Conservation (phyloP, 2,329 filamentous ascomycete genomes). For the Xylariaceae sp. region DNA sequence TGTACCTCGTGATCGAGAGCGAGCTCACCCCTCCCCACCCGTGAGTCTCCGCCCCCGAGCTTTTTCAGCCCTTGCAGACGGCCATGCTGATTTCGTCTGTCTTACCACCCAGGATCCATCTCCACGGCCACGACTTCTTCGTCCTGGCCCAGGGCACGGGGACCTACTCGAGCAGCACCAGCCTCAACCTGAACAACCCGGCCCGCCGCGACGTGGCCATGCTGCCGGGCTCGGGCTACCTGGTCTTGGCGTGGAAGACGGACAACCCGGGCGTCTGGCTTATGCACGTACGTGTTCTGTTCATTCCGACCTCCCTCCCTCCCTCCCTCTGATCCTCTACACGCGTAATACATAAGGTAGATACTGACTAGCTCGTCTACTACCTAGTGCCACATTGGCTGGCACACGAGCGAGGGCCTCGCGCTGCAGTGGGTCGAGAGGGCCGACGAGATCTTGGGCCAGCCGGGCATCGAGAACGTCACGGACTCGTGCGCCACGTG, state of each 20-base stretch:
- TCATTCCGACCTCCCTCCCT: neutral
- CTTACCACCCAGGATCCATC: conserved; percentile 34
- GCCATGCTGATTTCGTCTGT: too few relatives aligned
- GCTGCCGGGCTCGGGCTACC: conserved; percentile 35
- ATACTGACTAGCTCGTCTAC: conserved; percentile 14
- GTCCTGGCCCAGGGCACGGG: conserved; percentile 27
- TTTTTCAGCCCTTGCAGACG: too few relatives aligned
- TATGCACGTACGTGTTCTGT: conserved; percentile 17
- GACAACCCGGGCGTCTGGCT: conserved; percentile 47
- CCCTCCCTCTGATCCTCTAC: neutral
- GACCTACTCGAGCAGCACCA: conserved; percentile 20
- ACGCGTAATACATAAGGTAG: conserved; percentile 13
- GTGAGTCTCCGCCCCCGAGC: conserved; percentile 9
- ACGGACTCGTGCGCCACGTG: conserved; percentile 5
- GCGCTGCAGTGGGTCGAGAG: conserved; percentile 9
- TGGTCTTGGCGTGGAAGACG: conserved; percentile 41
- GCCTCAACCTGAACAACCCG: conserved; percentile 33
- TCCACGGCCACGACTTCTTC: conserved; percentile 37
- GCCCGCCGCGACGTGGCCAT: conserved; percentile 40
- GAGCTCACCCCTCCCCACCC: conserved; percentile 18
- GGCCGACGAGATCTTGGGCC: conserved; percentile 5
- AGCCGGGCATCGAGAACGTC: conserved; percentile 3
- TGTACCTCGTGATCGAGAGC: conserved; percentile 26
- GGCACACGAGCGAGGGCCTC: conserved; percentile 12
- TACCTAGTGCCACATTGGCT: conserved; percentile 17